Evolutionary conservation across 371 early-diverging fungal species (phyloP).

Genomic region (Mortierella sp.): DNA sequence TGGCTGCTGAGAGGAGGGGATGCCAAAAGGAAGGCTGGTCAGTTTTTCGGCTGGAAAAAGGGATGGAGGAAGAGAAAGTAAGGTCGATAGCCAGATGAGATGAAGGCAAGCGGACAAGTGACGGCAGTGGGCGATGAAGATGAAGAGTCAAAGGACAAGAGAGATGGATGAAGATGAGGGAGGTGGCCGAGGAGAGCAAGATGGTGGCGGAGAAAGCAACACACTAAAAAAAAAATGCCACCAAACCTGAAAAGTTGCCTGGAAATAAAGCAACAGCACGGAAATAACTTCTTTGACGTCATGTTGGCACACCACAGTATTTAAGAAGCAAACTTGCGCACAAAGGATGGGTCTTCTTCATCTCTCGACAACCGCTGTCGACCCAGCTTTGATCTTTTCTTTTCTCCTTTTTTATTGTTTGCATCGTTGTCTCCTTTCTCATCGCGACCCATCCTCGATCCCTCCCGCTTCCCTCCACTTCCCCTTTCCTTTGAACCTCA

Average conservation of each 20-base stretch:
- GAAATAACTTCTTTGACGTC: neutral
- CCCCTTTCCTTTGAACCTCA: neutral
- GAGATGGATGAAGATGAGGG: neutral
- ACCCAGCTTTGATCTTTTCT: neutral
- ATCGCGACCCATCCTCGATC: neutral
- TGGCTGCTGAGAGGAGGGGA: neutral
- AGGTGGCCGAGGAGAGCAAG: neutral
- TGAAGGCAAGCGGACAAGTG: neutral
- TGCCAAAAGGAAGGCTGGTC: neutral
- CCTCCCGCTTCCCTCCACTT: neutral
- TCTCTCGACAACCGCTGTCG: neutral
- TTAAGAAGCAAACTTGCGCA: too few species aligned
- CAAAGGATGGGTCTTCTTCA: neutral
- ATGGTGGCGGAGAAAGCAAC: neutral
- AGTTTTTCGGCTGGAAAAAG: neutral
- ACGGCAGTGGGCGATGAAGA: neutral
- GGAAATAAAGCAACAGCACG: neutral
- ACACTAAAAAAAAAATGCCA: neutral
- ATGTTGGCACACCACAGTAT: neutral
- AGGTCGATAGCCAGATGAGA: neutral
- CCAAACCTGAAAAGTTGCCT: neutral
- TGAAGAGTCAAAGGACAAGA: slow-evolving; percentile 4
- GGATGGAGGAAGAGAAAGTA: neutral
- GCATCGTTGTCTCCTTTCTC: neutral
- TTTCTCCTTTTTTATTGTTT: neutral